Evolutionary conservation across 2,329 filamentous ascomycete species (phyloP).

Genomic region (Fusarium coffeatum): DNA sequence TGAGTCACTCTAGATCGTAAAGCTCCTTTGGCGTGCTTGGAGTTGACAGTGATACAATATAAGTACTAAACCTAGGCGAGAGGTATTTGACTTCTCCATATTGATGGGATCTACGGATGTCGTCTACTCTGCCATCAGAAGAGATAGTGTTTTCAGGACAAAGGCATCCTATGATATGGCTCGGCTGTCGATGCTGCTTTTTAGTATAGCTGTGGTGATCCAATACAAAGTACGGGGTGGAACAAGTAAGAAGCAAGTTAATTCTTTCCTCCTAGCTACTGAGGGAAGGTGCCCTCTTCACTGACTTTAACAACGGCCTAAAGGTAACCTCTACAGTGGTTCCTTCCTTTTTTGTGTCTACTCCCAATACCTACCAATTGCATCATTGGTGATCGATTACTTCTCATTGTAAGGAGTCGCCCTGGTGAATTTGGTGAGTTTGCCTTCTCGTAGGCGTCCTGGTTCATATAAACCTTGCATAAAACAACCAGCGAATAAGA

Average conservation of each 20-base stretch:
- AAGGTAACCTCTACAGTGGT: neutral
- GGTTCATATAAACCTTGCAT: neutral
- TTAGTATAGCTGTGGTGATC: too few species aligned
- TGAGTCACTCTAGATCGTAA: too few species aligned
- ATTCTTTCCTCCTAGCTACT: neutral
- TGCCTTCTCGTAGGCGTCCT: neutral
- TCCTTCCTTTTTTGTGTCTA: neutral
- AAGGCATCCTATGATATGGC: too few species aligned
- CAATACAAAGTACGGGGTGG: neutral
- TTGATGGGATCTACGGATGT: too few species aligned
- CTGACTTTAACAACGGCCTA: neutral
- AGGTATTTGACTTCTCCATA: too few species aligned
- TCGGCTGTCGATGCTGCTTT: too few species aligned
- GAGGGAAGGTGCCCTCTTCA: neutral
- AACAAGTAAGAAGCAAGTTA: neutral
- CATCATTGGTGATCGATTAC: neutral
- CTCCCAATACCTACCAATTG: neutral
- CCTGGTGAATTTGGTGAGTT: neutral
- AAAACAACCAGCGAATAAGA: slow-evolving; percentile 8
- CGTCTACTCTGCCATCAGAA: too few species aligned
- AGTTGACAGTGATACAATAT: too few species aligned
- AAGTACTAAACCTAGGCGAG: too few species aligned
- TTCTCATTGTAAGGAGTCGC: neutral
- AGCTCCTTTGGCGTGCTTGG: too few species aligned
- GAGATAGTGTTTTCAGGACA: too few species aligned